Evolutionary conservation across 106 monocot species (phyloP).

Genomic region (Chionographis japonica): DNA sequence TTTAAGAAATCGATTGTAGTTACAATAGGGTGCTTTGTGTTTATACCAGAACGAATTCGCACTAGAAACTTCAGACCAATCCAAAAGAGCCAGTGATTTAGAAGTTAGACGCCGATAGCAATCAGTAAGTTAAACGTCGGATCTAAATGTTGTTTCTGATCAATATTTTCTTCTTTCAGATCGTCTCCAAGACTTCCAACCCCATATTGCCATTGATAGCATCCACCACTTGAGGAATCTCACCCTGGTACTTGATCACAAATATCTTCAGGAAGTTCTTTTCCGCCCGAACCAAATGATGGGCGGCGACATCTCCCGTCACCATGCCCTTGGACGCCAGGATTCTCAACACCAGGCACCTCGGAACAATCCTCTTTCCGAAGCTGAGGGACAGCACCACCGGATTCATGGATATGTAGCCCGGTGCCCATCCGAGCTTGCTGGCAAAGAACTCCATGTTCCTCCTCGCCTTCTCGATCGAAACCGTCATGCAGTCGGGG

Average conservation of each 20-base stretch:
- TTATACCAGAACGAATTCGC: too few species aligned
- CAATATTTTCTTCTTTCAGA: too few species aligned
- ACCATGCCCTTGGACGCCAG: constrained; percentile 10
- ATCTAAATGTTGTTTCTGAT: too few species aligned
- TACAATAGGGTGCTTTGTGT: too few species aligned
- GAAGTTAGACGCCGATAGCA: too few species aligned
- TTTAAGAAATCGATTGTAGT: too few species aligned
- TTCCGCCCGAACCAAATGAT: constrained; percentile 3
- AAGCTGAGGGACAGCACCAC: constrained; percentile 19
- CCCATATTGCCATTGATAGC: constrained; percentile 15
- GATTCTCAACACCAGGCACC: constrained; percentile 25
- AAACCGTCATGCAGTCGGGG: constrained; percentile 11
- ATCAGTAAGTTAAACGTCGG: too few species aligned
- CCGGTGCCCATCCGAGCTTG: constrained; percentile 7
- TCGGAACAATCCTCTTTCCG: constrained; percentile 35
- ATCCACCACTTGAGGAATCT: constrained; percentile 26
- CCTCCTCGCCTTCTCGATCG: constrained; percentile 19
- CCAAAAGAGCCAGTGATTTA: too few species aligned
- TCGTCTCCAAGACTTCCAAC: too few species aligned
- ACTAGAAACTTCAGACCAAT: too few species aligned
- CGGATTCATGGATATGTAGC: neutral
- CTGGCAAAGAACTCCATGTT: constrained; percentile 18
- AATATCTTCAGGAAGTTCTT: constrained; percentile 22
- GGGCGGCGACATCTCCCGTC: neutral
- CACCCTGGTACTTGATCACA: constrained; percentile 17